phyloP scores from a whole-genome alignment of 2,329 filamentous ascomycete genomes.

The Aspergillus amoenus region DNA sequence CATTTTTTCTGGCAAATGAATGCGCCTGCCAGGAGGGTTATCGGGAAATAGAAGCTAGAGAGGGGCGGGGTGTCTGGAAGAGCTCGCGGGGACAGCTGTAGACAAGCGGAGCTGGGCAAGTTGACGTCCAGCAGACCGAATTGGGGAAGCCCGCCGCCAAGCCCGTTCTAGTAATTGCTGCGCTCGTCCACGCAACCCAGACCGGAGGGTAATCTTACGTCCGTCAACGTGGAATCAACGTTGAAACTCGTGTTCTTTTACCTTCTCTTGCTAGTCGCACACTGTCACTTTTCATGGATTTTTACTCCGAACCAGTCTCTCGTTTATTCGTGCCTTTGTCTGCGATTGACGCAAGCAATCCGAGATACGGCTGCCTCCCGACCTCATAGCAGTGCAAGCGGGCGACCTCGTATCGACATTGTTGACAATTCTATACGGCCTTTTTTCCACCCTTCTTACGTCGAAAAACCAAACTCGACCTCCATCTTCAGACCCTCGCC shows the following conservation, averaged over 20 bases:
- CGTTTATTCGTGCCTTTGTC: constrained; percentile 8
- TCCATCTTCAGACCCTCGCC: background rate
- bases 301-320: constrained; percentile 7
- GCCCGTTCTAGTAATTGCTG: constrained; percentile 13
- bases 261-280: background rate
- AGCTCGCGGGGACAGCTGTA: background rate
- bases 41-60: constrained; percentile 6
- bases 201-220: constrained; percentile 3
- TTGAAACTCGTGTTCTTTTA: constrained; percentile 1
- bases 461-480: background rate
- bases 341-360: constrained; percentile 8
- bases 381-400: constrained; percentile 14
- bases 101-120: background rate
- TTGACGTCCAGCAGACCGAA: constrained; percentile 12
- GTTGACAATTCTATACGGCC: background rate
- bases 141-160: constrained; percentile 18
- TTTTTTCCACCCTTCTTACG: background rate
- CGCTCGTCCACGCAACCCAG: constrained; percentile 22
- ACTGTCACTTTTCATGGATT: constrained; percentile 8
- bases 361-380: background rate
- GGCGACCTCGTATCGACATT: constrained; percentile 8
- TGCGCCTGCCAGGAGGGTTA: constrained; percentile 13
- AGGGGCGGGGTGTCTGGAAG: constrained; percentile 5
- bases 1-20: constrained; percentile 14
- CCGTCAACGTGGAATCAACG: constrained; percentile 15